A percentile compares a stretch with the other conserved stretches of the same genome.
Conservation (phyloP, 192 early-diverging fungal species). For the Mortierella antarctica region DNA sequence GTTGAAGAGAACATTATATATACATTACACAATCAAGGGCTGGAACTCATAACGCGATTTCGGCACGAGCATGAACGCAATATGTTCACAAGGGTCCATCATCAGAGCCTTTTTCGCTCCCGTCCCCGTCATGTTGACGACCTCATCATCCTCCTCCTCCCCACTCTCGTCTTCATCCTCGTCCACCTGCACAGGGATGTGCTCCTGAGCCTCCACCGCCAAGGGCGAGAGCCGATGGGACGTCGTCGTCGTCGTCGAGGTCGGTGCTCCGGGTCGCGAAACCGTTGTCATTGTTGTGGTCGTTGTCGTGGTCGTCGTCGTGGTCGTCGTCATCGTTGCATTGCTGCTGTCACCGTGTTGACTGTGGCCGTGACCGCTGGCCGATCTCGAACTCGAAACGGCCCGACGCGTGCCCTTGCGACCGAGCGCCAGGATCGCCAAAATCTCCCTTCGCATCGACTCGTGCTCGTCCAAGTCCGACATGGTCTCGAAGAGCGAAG, state of each 20-base stretch:
- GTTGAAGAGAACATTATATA: neutral
- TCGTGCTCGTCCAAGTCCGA: conserved; percentile 11
- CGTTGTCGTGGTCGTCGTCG: neutral
- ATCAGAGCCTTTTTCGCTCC: neutral
- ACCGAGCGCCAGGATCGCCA: conserved; percentile 18
- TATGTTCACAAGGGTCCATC: conserved; percentile 10
- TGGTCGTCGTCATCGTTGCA: conserved; percentile 1
- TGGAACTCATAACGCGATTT: conserved; percentile 39
- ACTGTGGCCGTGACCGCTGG: too few species aligned
- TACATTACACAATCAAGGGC: conserved; percentile 22
- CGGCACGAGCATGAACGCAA: conserved; percentile 42
- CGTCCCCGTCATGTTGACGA: neutral
- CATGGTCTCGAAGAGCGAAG: neutral
- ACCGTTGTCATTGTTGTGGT: neutral
- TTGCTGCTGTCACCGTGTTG: neutral
- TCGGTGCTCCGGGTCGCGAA: neutral
- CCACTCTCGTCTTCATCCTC: conserved; percentile 6
- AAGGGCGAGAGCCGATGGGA: conserved; percentile 27
- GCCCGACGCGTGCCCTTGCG: conserved; percentile 10
- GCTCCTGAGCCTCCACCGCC: conserved; percentile 44
- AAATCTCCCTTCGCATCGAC: conserved; percentile 18
- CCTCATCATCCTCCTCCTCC: conserved; percentile 6
- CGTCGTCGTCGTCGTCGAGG: neutral
- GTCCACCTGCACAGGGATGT: neutral
- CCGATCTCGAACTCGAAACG: neutral